Evolutionary conservation across 805 yeast genomes (phyloP).

Genomic region (Myxozyma neglecta): DNA sequence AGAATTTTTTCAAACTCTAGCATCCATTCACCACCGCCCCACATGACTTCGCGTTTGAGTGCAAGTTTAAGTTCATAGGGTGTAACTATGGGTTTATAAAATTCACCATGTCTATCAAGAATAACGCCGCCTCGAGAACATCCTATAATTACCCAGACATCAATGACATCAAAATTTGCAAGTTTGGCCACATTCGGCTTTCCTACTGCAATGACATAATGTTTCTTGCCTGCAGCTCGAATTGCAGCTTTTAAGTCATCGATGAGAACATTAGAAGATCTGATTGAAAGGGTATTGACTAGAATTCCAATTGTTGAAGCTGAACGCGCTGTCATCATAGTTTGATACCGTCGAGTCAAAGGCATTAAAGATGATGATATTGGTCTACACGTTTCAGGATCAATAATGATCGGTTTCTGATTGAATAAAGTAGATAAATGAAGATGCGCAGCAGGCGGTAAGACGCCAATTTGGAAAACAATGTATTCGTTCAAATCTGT

Average conservation of each 20-base stretch:
- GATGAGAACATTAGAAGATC: slow-evolving; percentile 68
- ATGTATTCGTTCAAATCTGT: slow-evolving; percentile 48
- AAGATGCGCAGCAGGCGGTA: slow-evolving; percentile 76
- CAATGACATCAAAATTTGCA: slow-evolving; percentile 93
- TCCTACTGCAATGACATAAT: slow-evolving; percentile 92
- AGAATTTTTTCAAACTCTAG: slow-evolving; percentile 69
- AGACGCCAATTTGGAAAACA: slow-evolving; percentile 68
- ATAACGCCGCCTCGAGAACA: slow-evolving; percentile 93
- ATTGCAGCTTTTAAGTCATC: slow-evolving; percentile 61
- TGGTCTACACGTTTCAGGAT: slow-evolving; percentile 8
- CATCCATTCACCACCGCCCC: slow-evolving; percentile 90
- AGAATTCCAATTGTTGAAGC: slow-evolving; percentile 91
- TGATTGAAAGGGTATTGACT: slow-evolving; percentile 82
- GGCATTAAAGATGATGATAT: slow-evolving; percentile 40
- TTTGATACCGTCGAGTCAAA: slow-evolving; percentile 77
- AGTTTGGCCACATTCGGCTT: slow-evolving; percentile 96
- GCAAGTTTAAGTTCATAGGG: slow-evolving; percentile 90
- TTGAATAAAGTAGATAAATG: slow-evolving; percentile 71
- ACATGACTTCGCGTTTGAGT: slow-evolving; percentile 66
- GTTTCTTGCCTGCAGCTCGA: slow-evolving; percentile 78
- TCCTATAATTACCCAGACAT: slow-evolving; percentile 91
- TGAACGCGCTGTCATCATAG: slow-evolving; percentile 83
- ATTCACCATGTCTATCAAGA: slow-evolving; percentile 74
- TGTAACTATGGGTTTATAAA: slow-evolving; percentile 86
- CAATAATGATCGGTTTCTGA: slow-evolving; percentile 15